phyloP scores from a whole-genome alignment of 2,329 filamentous ascomycete genomes.

The Zymoseptoria ardabiliae region DNA sequence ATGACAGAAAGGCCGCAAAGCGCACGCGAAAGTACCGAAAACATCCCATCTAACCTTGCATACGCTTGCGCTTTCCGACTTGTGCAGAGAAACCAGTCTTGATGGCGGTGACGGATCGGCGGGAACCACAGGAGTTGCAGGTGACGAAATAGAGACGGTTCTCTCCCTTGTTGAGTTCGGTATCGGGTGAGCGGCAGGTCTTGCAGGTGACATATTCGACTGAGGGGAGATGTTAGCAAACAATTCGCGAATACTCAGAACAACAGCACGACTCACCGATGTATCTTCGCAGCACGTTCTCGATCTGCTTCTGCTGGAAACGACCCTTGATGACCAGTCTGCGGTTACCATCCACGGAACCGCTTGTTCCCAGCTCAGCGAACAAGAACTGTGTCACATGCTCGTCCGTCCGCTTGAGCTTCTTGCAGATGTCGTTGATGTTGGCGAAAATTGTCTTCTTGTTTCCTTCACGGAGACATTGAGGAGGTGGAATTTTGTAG shows the following conservation, averaged over 20 bases:
- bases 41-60: slow-evolving; percentile 34
- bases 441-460: slow-evolving; percentile 99
- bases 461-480: slow-evolving; percentile 99
- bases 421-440: slow-evolving; percentile 96
- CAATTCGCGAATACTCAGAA: background rate
- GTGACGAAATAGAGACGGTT: slow-evolving; percentile 99
- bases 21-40: background rate
- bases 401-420: slow-evolving; percentile 98
- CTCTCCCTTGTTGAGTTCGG: slow-evolving; percentile 96
- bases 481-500: slow-evolving; percentile 98
- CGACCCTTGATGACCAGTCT: slow-evolving; percentile 97
- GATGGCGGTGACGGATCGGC: slow-evolving; percentile 91
- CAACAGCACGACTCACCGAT: slow-evolving; percentile 57
- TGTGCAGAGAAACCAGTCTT: slow-evolving; percentile 99
- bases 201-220: slow-evolving; percentile 99
- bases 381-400: slow-evolving; percentile 90
- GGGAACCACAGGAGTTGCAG: slow-evolving; percentile 62
- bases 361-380: slow-evolving; percentile 94
- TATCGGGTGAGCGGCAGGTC: slow-evolving; percentile 91
- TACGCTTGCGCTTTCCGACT: slow-evolving; percentile 96
- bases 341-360: slow-evolving; percentile 86
- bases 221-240: slow-evolving; percentile 30
- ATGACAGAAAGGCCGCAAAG: background rate
- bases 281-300: slow-evolving; percentile 92
- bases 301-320: slow-evolving; percentile 99